These are phyloP conservation scores for Sphaerulina musiva DNA, from an alignment of 2,329 filamentous ascomycete genomes.

Conservation along the genomic window DNA sequence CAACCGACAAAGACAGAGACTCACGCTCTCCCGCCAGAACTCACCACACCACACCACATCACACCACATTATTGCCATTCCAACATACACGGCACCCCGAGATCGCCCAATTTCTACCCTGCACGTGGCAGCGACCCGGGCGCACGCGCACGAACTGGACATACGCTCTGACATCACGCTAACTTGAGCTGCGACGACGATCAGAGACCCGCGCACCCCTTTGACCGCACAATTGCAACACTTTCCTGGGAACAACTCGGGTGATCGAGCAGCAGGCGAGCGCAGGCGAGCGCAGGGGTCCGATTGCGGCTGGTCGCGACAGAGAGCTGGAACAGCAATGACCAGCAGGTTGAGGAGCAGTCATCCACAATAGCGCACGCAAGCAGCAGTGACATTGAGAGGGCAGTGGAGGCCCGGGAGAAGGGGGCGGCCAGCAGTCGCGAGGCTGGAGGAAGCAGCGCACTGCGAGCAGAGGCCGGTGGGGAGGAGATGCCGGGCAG, in stretches of 20 bases:
- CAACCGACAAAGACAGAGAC: too few relatives aligned
- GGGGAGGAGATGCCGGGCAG: constrained; percentile 42
- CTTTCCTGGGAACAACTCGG: background rate
- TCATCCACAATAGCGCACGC: constrained; percentile 27
- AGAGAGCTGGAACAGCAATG: constrained; percentile 19
- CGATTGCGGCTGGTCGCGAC: constrained; percentile 1
- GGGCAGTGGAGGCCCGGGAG: constrained; percentile 14
- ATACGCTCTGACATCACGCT: constrained; percentile 3
- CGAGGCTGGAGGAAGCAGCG: constrained; percentile 13
- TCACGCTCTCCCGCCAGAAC: background rate
- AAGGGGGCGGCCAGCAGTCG: constrained; percentile 16
- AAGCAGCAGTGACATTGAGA: constrained; percentile 14
- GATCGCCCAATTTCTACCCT: background rate
- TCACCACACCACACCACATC: background rate
- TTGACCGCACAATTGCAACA: background rate
- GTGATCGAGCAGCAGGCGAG: background rate
- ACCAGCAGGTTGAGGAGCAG: constrained; percentile 12
- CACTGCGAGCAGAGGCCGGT: background rate
- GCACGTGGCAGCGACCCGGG: background rate
- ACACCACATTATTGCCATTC: too few relatives aligned
- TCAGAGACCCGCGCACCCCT: background rate
- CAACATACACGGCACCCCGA: background rate
- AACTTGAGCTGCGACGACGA: constrained; percentile 2
- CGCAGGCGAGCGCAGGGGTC: background rate
- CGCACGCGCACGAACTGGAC: background rate